phyloP scores from a whole-genome alignment of 1,284 basidiomycete species.

The Earliella scabrosa region DNA sequence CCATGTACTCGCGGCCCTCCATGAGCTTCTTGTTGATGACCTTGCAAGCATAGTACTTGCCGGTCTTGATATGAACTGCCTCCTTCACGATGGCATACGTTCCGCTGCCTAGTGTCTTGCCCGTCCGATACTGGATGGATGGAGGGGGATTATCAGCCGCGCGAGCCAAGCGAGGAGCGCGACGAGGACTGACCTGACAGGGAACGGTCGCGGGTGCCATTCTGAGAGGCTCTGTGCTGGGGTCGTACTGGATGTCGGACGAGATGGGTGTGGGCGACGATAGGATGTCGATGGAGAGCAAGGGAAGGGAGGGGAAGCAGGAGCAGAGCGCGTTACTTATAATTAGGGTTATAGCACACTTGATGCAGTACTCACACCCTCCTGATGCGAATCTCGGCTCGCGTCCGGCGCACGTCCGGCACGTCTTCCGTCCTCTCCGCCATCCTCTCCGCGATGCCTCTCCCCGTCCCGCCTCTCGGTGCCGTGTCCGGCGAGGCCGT shows the following conservation, averaged over 20 bases:
- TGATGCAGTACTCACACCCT: constrained; percentile 19
- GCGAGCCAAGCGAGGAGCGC: background rate
- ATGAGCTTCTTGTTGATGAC: constrained; percentile 98
- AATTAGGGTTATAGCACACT: constrained; percentile 18
- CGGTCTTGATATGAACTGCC: constrained; percentile 94
- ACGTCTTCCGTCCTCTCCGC: background rate
- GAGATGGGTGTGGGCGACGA: background rate
- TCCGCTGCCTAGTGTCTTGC: constrained; percentile 89
- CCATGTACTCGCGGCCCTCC: constrained; percentile 92
- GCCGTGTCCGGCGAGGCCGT: background rate
- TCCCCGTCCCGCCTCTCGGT: background rate
- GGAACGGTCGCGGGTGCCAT: constrained; percentile 53
- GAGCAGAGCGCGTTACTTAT: constrained; percentile 12
- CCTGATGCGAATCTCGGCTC: background rate
- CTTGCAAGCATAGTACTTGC: constrained; percentile 88
- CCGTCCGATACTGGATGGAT: constrained; percentile 81
- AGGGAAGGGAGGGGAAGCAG: constrained; percentile 2
- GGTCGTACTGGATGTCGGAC: background rate
- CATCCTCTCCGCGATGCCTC: background rate
- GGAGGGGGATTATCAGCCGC: constrained; percentile 18
- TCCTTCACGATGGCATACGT: constrained; percentile 94
- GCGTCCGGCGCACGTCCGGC: background rate
- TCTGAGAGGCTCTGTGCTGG: background rate
- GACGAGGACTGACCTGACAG: constrained; percentile 53
- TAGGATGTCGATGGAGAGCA: constrained; percentile 4